These are phyloP conservation scores for Pythium brassicae DNA, from an alignment of 352 stramenopile genomes.

Conservation along the genomic window DNA sequence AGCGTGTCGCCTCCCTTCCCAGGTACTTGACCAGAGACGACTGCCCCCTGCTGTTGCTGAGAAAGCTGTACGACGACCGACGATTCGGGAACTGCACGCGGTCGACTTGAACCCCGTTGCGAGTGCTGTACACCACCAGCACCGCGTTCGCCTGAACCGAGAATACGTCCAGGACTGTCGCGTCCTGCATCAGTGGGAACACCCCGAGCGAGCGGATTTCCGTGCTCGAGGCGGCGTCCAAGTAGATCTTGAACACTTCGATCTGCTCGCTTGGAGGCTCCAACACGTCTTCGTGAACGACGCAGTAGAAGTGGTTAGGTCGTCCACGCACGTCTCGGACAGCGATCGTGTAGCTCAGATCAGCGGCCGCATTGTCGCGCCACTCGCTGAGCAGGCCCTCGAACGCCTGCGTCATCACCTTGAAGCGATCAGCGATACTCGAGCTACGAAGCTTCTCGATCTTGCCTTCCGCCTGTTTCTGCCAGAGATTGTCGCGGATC, in stretches of 20 bases:
- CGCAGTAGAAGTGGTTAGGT: not conserved
- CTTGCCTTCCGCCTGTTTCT: not conserved
- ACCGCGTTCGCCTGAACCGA: conserved; percentile 4
- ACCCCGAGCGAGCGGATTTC: conserved; percentile 5
- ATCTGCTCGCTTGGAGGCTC: conserved; percentile 10
- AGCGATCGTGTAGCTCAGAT: not conserved
- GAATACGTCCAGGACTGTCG: conserved; percentile 3
- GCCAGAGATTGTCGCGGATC: conserved; percentile 7
- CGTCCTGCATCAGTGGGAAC: conserved; percentile 1
- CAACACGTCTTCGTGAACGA: conserved; percentile 10
- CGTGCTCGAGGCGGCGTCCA: not conserved
- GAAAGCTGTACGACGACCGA: not conserved
- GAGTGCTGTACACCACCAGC: conserved; percentile 2
- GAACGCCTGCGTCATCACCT: conserved; percentile 5
- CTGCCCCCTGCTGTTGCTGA: not conserved
- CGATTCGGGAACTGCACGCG: conserved; percentile 6
- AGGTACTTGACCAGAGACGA: conserved; percentile 1
- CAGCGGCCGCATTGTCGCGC: not conserved
- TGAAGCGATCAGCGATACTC: conserved; percentile 5
- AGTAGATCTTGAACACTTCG: conserved; percentile 14
- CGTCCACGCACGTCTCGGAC: conserved; percentile 1
- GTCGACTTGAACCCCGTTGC: not conserved
- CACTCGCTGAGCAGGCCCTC: not conserved
- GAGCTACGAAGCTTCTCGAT: not conserved
- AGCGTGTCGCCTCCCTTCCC: not conserved